Evolutionary conservation across 148 eudicot genomes (phyloP).

Genomic region (Simmondsia chinensis): DNA sequence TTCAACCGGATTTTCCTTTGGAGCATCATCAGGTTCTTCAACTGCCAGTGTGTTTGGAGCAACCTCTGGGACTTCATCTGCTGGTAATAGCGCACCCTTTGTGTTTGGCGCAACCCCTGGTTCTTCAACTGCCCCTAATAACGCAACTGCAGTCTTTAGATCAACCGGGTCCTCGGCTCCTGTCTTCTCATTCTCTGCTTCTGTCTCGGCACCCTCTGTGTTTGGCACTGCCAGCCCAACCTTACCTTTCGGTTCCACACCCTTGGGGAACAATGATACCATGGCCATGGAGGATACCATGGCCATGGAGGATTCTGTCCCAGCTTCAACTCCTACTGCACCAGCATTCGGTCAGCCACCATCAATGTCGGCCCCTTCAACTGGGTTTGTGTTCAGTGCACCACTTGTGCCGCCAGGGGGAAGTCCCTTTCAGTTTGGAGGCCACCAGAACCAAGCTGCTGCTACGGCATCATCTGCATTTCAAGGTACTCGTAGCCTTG

Average conservation of each 20-base stretch:
- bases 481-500: conserved; percentile 55
- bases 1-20: too few relatives aligned
- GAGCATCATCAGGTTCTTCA: conserved; percentile 6
- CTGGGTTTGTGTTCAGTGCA: conserved; percentile 33
- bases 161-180: conserved; percentile 26
- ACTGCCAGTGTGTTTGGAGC: conserved; percentile 33
- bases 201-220: conserved; percentile 24
- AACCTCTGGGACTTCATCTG: conserved; percentile 22
- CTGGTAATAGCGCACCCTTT: conserved; percentile 22
- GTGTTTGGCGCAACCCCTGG: conserved; percentile 36
- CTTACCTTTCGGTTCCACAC: conserved; percentile 21
- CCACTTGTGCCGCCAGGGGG: conserved; percentile 19
- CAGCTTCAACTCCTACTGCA: conserved; percentile 28
- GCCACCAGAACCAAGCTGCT: conserved; percentile 46
- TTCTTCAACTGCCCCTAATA: too few relatives aligned
- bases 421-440: conserved; percentile 55
- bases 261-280: conserved; percentile 40
- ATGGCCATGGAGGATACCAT: conserved; percentile 81
- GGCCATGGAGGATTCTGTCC: conserved; percentile 76
- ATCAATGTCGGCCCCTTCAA: conserved; percentile 22
- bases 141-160: too few relatives aligned
- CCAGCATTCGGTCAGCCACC: conserved; percentile 46
- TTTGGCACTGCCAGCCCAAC: conserved; percentile 27
- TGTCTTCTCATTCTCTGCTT: conserved; percentile 29
- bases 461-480: conserved; percentile 40